Evolutionary conservation across 2,329 filamentous ascomycete genomes (phyloP), one percentile per base, ranked within the genome.

Genomic region (Magnaporthiopsis incrustans): DNA sequence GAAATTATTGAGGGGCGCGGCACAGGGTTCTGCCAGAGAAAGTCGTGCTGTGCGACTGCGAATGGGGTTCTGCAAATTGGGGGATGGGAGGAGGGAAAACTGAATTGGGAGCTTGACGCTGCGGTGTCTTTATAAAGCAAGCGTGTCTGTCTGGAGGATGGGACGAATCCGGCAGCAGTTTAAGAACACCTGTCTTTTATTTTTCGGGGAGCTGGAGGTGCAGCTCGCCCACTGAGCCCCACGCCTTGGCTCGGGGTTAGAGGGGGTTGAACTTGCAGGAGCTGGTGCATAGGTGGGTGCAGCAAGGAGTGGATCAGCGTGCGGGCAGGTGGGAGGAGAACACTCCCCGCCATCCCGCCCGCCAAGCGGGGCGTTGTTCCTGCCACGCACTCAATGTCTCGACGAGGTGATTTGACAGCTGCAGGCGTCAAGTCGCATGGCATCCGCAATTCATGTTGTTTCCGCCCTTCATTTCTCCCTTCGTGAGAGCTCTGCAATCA

Each of bases 131-230:
- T 44, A 44, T 44, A 44, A 44, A 44, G 35, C 38, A 44, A 44
- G 38, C 38, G 38, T 44, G 38, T 44, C 14, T 15, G 38, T 44
- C 38, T 44, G 38, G 14, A 44, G 11, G 14, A 44, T 44, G 38
- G 38, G 38, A 44, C 38, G 38, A 61, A 61, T 53, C 38, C 38
- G 35, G 26, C 44, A 18, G 38, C 14, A 44, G 38, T 61, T 63
- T 57, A 61, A 60, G 63, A 60, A 64, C 63, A 64, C 58, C 58
- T 64, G 63, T 64, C 63, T 61, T 64, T 64, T 35, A 30, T 30
- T 64, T 64, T 59, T n/a, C 61, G 57, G 61, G 61, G 61, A 62
- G 44, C 50, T 38, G 30, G 33, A 30, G 18, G 58, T 30, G 58
- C 58, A 27, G 58, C 25, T 22, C 27, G 58, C 58, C 58, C 30